These are phyloP conservation scores for Meyerozyma elateridarum DNA, from an alignment of 1,139 yeast genomes.

Conservation along the genomic window DNA sequence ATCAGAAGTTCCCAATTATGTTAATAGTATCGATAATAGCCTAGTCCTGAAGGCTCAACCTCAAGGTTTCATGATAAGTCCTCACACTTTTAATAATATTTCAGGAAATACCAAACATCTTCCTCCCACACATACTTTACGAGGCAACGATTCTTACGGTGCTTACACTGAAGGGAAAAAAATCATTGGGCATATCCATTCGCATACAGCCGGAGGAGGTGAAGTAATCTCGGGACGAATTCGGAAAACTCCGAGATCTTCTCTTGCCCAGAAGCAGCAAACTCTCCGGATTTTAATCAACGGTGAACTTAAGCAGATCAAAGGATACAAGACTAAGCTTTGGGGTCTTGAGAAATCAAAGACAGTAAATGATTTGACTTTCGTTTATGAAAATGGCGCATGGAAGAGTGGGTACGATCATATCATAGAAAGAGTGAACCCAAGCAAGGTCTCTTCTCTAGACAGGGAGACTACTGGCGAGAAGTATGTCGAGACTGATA, in stretches of 20 bases:
- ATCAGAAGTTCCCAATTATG: conserved; percentile 28
- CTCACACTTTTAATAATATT: conserved; percentile 30
- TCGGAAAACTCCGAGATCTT: conserved; percentile 48
- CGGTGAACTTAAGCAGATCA: conserved; percentile 55
- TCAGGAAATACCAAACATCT: conserved; percentile 35
- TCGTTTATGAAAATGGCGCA: conserved; percentile 53
- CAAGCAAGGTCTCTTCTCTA: too few species aligned
- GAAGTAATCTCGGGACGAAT: conserved; percentile 58
- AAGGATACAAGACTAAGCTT: conserved; percentile 65
- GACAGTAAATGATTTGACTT: conserved; percentile 57
- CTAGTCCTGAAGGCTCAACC: conserved; percentile 7
- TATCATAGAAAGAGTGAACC: conserved; percentile 60
- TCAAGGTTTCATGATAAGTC: conserved; percentile 22
- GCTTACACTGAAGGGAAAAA: conserved; percentile 16
- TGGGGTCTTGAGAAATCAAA: conserved; percentile 86
- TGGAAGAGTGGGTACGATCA: conserved; percentile 89
- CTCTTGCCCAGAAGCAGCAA: conserved; percentile 43
- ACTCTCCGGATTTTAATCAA: conserved; percentile 64
- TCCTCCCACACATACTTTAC: conserved; percentile 27
- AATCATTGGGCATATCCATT: conserved; percentile 15
- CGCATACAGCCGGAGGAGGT: conserved; percentile 35
- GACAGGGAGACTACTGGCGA: conserved; percentile 6
- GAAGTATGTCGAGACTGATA: conserved; percentile 11
- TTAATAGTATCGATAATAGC: conserved; percentile 16
- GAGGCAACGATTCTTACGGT: conserved; percentile 36